Percentiles rank a stretch among this genome's conserved stretches.
Conservation (phyloP, 2,329 filamentous ascomycete genomes). For the Colletotrichum salicis region DNA sequence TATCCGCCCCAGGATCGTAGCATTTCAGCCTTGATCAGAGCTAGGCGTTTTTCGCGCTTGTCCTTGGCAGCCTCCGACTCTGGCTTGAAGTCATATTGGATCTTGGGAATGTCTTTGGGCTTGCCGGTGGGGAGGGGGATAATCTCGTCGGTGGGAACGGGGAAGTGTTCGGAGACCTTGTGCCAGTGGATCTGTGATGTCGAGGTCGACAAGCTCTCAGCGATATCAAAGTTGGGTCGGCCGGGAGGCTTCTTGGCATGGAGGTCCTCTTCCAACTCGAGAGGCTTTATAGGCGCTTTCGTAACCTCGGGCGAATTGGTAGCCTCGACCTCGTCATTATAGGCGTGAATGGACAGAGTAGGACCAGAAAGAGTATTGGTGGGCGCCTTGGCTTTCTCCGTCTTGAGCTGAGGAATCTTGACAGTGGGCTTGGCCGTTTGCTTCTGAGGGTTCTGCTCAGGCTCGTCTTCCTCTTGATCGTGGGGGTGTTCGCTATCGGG, state of each 20-base stretch:
- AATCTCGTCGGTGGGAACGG: slow-evolving; percentile 75
- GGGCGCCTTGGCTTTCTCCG: slow-evolving; percentile 20
- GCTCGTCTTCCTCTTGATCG: slow-evolving; percentile 29
- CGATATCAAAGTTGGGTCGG: slow-evolving; percentile 36
- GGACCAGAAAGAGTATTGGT: slow-evolving; percentile 22
- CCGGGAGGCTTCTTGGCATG: slow-evolving; percentile 39
- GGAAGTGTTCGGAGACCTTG: slow-evolving; percentile 80
- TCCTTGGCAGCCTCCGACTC: slow-evolving; percentile 71
- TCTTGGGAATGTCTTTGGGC: slow-evolving; percentile 75
- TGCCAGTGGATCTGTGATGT: slow-evolving; percentile 71
- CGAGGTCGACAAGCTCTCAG: slow-evolving; percentile 26
- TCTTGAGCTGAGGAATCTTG: slow-evolving; percentile 34
- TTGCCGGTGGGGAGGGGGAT: slow-evolving; percentile 80
- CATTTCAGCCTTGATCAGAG: slow-evolving; percentile 78
- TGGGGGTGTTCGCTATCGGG: slow-evolving; percentile 30
- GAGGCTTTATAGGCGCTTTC: slow-evolving; percentile 17
- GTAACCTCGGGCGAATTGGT: slow-evolving; percentile 24
- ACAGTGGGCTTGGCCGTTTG: slow-evolving; percentile 33
- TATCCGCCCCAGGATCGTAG: slow-evolving; percentile 86
- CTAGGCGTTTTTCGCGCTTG: slow-evolving; percentile 72
- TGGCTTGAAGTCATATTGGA: slow-evolving; percentile 78
- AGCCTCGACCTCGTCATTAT: slow-evolving; percentile 8
- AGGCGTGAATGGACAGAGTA: slow-evolving; percentile 24
- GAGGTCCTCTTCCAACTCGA: slow-evolving; percentile 17
- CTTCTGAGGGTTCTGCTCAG: slow-evolving; percentile 32